Evolutionary conservation across 1,284 basidiomycete genomes (phyloP).

Genomic region (Trichosporon coremiiforme): DNA sequence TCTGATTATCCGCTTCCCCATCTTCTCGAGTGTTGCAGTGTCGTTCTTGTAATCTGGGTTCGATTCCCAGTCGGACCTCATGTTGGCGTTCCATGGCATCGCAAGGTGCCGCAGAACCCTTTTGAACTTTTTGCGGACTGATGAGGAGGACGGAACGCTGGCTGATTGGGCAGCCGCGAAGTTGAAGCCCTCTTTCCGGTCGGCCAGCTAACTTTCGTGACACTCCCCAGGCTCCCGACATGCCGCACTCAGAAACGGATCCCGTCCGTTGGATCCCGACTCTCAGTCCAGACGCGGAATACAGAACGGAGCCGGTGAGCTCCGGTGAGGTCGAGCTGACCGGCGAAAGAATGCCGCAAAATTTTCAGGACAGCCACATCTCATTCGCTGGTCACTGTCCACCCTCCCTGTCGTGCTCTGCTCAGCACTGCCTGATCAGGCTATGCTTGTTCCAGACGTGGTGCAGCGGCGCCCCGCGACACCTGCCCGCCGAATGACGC

Average conservation of each 20-base stretch:
- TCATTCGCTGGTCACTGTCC: neutral
- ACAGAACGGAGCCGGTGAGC: neutral
- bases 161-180: too few relatives aligned
- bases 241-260: too few relatives aligned
- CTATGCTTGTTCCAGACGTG: neutral
- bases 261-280: too few relatives aligned
- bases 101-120: neutral
- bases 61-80: slow-evolving; percentile 11
- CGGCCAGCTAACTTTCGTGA: too few relatives aligned
- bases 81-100: neutral
- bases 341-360: neutral
- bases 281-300: too few relatives aligned
- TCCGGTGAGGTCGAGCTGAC: neutral
- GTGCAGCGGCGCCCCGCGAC: slow-evolving; percentile 10
- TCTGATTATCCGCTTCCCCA: neutral
- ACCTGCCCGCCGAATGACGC: neutral
- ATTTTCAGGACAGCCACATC: neutral
- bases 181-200: too few relatives aligned
- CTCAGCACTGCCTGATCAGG: neutral
- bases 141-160: too few relatives aligned
- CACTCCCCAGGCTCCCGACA: too few relatives aligned
- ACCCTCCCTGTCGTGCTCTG: neutral
- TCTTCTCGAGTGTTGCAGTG: neutral
- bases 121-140: neutral
- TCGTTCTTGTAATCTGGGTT: slow-evolving; percentile 13